phyloP scores from a whole-genome alignment of 139 green algal species.

The Haematococcus sp. region DNA sequence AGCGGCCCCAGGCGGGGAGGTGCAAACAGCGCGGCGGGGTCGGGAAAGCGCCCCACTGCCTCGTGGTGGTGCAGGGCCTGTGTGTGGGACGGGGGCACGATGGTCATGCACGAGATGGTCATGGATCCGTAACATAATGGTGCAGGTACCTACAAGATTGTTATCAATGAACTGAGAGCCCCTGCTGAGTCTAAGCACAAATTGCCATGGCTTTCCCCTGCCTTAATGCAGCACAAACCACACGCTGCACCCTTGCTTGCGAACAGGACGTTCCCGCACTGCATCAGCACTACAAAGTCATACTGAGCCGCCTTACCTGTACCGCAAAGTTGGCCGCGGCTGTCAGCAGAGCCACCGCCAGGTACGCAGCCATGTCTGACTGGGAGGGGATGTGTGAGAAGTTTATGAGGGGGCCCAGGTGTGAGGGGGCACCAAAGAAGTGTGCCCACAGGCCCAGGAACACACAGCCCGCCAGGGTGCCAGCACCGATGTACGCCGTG shows the following conservation, averaged over 20 bases:
- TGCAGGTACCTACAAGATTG: neutral
- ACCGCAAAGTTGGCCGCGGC: constrained; percentile 3
- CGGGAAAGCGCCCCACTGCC: constrained; percentile 9
- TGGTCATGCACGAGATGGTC: too few relatives aligned
- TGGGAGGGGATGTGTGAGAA: neutral
- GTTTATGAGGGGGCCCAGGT: neutral
- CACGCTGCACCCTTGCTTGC: neutral
- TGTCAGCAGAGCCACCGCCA: neutral
- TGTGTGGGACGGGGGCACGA: neutral
- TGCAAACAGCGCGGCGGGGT: constrained; percentile 3
- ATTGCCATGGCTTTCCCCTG: neutral
- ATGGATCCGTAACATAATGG: neutral
- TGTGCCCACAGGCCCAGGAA: neutral
- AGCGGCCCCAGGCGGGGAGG: neutral
- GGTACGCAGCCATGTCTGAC: neutral
- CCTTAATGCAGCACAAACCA: neutral
- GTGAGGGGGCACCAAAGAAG: neutral
- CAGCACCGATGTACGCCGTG: constrained; percentile 12
- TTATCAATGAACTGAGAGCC: neutral
- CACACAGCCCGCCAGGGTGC: neutral
- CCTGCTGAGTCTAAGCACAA: neutral
- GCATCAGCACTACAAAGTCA: neutral
- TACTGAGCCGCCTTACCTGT: neutral
- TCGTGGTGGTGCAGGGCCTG: constrained; percentile 21
- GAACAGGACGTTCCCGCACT: too few relatives aligned